A percentile compares a stretch with the other conserved stretches of the same genome.
Evolutionary conservation across 176 grass and related monocot species (phyloP).

Genomic region (Zoysia japonica): DNA sequence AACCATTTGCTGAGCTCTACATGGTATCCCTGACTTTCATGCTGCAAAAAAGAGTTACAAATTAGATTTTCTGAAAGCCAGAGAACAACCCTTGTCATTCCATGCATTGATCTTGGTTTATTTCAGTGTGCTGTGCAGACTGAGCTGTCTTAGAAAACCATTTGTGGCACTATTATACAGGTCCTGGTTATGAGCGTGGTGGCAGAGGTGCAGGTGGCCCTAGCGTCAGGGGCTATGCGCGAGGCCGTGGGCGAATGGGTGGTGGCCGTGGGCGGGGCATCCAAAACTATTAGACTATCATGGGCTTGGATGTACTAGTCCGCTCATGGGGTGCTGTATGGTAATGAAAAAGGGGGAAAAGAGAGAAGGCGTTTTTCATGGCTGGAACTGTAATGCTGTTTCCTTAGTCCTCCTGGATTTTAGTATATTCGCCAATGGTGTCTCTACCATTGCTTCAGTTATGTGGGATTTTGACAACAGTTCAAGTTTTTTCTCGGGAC

Average conservation of each 20-base stretch:
- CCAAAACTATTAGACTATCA: slow-evolving; percentile 53
- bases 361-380: slow-evolving; percentile 19
- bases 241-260: slow-evolving; percentile 74
- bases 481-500: slow-evolving; percentile 33
- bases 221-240: slow-evolving; percentile 62
- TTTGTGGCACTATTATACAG: slow-evolving; percentile 27
- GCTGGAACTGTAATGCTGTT: slow-evolving; percentile 35
- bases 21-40: not conserved
- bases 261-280: slow-evolving; percentile 56
- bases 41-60: not conserved
- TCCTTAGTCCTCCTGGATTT: slow-evolving; percentile 32
- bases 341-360: not conserved
- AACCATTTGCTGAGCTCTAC: no score
- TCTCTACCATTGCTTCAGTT: slow-evolving; percentile 53
- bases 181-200: slow-evolving; percentile 73
- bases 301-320: slow-evolving; percentile 26
- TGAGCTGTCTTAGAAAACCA: not conserved
- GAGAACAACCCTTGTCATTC: not conserved
- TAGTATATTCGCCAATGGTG: slow-evolving; percentile 48
- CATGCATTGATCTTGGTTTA: not conserved
- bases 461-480: slow-evolving; percentile 60
- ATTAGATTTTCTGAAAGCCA: not conserved
- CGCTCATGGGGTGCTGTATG: slow-evolving; percentile 14
- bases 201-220: slow-evolving; percentile 53
- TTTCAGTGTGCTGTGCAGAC: not conserved